Conservation (phyloP, 2,329 filamentous ascomycete species). For the Fusarium cyanostomum region DNA sequence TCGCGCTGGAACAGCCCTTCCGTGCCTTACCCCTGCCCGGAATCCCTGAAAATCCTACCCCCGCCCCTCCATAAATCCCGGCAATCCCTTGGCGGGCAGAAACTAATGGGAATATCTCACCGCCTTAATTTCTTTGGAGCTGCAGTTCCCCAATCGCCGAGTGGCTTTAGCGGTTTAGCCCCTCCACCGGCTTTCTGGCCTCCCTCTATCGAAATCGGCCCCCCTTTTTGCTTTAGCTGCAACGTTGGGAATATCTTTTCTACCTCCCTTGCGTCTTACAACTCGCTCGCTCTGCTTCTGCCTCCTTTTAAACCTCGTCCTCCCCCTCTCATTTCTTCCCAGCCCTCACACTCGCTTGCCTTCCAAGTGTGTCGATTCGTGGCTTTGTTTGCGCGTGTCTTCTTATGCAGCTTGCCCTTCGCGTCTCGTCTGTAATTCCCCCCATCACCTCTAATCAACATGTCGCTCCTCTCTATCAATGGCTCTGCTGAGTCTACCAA, state of each 20-base stretch:
- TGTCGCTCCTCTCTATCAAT: conserved; percentile 46
- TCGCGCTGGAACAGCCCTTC: conserved; percentile 8
- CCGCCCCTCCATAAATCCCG: conserved; percentile 34
- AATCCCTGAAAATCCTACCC: conserved; percentile 31
- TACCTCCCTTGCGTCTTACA: conserved; percentile 27
- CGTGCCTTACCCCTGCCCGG: conserved; percentile 6
- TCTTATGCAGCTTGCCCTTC: conserved; percentile 26
- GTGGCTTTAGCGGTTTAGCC: conserved; percentile 31
- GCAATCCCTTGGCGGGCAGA: conserved; percentile 37
- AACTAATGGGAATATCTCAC: conserved; percentile 39
- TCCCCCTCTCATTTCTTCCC: conserved; percentile 14
- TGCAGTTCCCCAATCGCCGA: conserved; percentile 32
- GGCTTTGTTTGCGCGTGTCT: conserved; percentile 37
- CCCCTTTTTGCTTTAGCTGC: conserved; percentile 33
- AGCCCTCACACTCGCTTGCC: conserved; percentile 33
- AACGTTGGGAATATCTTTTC: conserved; percentile 40
- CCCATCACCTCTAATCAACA: conserved; percentile 30
- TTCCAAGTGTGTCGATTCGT: conserved; percentile 35
- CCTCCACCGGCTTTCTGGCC: conserved; percentile 23
- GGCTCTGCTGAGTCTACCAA: conserved; percentile 45
- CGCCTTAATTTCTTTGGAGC: conserved; percentile 41
- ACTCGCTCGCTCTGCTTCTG: conserved; percentile 12
- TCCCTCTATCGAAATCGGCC: conserved; percentile 17
- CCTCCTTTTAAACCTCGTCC: conserved; percentile 36
- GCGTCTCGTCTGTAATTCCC: conserved; percentile 20